Percentiles rank a stretch among this genome's conserved stretches.
Conservation (phyloP, 2,329 filamentous ascomycete species). For the Cryphonectria nitschkei region DNA sequence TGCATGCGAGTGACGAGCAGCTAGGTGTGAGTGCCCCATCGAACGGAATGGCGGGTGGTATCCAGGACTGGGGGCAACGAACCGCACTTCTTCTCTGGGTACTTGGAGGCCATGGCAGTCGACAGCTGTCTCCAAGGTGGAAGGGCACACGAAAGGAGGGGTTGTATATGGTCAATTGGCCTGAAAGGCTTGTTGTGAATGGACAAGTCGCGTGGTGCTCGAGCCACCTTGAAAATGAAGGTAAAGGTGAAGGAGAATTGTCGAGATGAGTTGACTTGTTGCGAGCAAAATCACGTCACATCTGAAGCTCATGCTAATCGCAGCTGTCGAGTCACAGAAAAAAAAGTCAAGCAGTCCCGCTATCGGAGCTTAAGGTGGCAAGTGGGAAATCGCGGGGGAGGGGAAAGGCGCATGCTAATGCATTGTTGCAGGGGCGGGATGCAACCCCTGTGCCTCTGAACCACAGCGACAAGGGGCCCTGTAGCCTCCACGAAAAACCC, state of each 20-base stretch:
- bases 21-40: not conserved
- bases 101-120: conserved; percentile 40
- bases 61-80: conserved; percentile 37
- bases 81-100: conserved; percentile 64
- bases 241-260: not conserved
- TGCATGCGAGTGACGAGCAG: conserved; percentile 9
- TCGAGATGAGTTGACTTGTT: not conserved
- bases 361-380: conserved; percentile 5
- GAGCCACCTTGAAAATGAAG: not conserved
- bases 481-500: not conserved
- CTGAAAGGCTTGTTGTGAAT: not conserved
- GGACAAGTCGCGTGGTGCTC: not conserved
- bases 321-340: conserved; percentile 5
- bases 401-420: not conserved
- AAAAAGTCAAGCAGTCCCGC: conserved; percentile 1
- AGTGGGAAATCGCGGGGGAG: not conserved
- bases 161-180: not conserved
- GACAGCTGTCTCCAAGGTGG: not conserved
- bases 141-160: too few species aligned
- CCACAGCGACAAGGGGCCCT: not conserved
- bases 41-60: not conserved
- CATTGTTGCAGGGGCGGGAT: not conserved
- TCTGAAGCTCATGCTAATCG: not conserved
- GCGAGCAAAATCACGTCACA: conserved; percentile 7
- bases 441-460: not conserved